Percentiles rank a stretch among this genome's conserved stretches.
Evolutionary conservation across 352 stramenopile species (phyloP).

Genomic region (Globisporangium rhizosaccharum): DNA sequence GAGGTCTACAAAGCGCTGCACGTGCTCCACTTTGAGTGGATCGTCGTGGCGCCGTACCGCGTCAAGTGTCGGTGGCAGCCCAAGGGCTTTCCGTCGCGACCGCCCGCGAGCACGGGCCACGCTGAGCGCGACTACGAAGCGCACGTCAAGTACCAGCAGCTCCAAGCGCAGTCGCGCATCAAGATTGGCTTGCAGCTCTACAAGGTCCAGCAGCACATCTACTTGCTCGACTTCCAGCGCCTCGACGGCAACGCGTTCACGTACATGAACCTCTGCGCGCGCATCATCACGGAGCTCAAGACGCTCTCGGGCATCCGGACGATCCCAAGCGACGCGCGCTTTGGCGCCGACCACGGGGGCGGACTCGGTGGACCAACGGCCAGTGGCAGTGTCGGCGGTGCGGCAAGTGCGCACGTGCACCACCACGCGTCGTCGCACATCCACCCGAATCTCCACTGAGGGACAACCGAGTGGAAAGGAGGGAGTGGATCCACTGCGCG

Average conservation of each 20-base stretch:
- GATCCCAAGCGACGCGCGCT: slow-evolving; percentile 45
- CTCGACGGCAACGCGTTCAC: slow-evolving; percentile 96
- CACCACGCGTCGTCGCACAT: slow-evolving; percentile 48
- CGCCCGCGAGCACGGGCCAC: slow-evolving; percentile 5
- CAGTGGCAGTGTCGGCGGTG: slow-evolving; percentile 8
- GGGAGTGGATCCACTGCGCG: too few species aligned
- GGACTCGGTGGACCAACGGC: too few species aligned
- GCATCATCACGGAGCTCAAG: slow-evolving; percentile 99
- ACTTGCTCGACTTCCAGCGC: slow-evolving; percentile 98
- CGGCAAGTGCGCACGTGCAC: slow-evolving; percentile 19
- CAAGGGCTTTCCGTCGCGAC: slow-evolving; percentile 17
- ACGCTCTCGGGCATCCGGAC: slow-evolving; percentile 84
- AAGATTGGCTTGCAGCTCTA: slow-evolving; percentile 96
- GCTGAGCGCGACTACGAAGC: slow-evolving; percentile 20
- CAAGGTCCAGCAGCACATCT: slow-evolving; percentile 98
- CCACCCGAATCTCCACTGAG: slow-evolving; percentile 24
- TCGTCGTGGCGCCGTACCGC: slow-evolving; percentile 94
- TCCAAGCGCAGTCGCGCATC: slow-evolving; percentile 54
- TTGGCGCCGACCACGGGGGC: slow-evolving; percentile 28
- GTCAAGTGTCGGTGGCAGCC: slow-evolving; percentile 97
- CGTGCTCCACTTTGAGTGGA: slow-evolving; percentile 96
- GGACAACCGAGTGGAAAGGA: not conserved
- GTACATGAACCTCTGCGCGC: slow-evolving; percentile 99
- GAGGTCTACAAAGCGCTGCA: slow-evolving; percentile 99
- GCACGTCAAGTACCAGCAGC: slow-evolving; percentile 26